These are phyloP conservation scores for Chlorella sp. DNA, from an alignment of 139 green algal genomes.

Conservation along the genomic window DNA sequence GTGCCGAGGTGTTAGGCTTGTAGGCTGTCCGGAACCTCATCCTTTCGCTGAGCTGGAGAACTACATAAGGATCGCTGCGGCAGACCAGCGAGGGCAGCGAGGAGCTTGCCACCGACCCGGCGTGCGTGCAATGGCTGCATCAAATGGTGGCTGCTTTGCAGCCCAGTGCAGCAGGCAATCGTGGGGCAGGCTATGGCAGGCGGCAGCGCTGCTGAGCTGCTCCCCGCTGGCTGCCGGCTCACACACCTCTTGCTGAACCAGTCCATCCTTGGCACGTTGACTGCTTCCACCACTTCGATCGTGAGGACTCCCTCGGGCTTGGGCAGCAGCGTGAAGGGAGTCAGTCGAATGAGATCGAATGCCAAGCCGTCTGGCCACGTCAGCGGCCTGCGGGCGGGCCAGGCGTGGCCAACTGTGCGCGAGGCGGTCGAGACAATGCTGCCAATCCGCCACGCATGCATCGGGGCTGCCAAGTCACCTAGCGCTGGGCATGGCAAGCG, in stretches of 20 bases:
- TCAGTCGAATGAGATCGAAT: background rate
- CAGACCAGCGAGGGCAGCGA: background rate
- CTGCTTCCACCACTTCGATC: conserved; percentile 20
- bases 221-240: background rate
- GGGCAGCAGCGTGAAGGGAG: background rate
- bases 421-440: background rate
- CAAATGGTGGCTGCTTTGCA: background rate
- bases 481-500: background rate
- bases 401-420: background rate
- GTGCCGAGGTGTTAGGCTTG: no score
- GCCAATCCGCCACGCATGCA: background rate
- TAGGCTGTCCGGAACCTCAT: no score
- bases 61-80: no score
- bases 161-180: background rate
- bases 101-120: background rate
- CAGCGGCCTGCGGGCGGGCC: background rate
- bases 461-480: background rate
- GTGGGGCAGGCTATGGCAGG: background rate
- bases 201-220: background rate
- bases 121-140: no score
- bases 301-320: conserved; percentile 35
- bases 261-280: conserved; percentile 37
- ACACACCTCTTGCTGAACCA: background rate
- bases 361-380: conserved; percentile 26
- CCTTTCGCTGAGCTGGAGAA: no score